Percentiles rank a stretch among this genome's conserved stretches.
Evolutionary conservation across 2,329 filamentous ascomycete species (phyloP).

Genomic region (Huntiella abstrusa): DNA sequence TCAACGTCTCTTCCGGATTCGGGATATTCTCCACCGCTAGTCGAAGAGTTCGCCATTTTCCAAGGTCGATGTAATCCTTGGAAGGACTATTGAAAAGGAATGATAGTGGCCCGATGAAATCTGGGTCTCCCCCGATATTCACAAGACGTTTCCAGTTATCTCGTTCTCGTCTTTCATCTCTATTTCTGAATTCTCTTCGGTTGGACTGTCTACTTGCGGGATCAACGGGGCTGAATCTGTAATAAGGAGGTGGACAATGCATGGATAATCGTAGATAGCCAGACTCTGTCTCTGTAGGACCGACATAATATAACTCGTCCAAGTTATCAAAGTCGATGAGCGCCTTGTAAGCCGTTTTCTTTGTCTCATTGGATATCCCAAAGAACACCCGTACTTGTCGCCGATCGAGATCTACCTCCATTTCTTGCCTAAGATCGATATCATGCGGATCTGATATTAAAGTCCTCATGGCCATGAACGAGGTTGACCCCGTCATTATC

Average conservation of each 20-base stretch:
- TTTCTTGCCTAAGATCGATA: slow-evolving; percentile 1
- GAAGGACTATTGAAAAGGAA: slow-evolving; percentile 18
- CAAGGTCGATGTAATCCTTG: slow-evolving; percentile 28
- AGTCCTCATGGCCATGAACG: slow-evolving; percentile 7
- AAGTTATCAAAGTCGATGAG: slow-evolving; percentile 28
- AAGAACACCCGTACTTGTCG: slow-evolving; percentile 8
- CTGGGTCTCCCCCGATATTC: slow-evolving; percentile 18
- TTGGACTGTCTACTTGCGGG: neutral
- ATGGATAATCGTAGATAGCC: slow-evolving; percentile 24
- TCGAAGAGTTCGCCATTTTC: slow-evolving; percentile 37
- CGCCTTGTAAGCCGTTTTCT: slow-evolving; percentile 20
- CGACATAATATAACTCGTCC: slow-evolving; percentile 21
- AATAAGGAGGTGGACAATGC: slow-evolving; percentile 29
- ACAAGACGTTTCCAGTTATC: slow-evolving; percentile 32
- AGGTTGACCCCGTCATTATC: neutral
- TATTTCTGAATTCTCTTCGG: no score
- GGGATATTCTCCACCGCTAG: slow-evolving; percentile 21
- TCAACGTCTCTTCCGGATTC: slow-evolving; percentile 22
- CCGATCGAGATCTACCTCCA: slow-evolving; percentile 7
- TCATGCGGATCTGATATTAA: slow-evolving; percentile 2
- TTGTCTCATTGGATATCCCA: neutral
- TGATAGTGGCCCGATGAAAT: slow-evolving; percentile 17
- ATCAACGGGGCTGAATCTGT: slow-evolving; percentile 19
- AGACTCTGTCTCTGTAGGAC: neutral
- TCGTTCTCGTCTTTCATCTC: neutral